A percentile compares a stretch with the other conserved stretches of the same genome.
phyloP scores from a whole-genome alignment of 257 asterid genomes.

The Agastache rugosa region DNA sequence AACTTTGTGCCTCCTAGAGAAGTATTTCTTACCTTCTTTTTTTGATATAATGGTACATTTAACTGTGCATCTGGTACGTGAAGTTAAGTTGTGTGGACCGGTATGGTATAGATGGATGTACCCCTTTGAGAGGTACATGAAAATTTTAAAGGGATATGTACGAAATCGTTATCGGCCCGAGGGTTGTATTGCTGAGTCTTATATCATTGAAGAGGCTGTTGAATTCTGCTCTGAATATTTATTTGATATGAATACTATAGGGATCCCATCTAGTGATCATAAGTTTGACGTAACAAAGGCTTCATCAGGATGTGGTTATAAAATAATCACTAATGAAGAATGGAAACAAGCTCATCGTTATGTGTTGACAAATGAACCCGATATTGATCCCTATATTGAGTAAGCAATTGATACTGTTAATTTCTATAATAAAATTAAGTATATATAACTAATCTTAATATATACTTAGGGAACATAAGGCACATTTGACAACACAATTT shows the following conservation, averaged over 20 bases:
- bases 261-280: background rate
- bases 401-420: too few species aligned
- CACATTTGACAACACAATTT: too few species aligned
- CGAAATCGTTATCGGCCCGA: background rate
- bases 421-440: too few species aligned
- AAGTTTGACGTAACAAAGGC: too few species aligned
- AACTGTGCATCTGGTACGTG: background rate
- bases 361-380: too few species aligned
- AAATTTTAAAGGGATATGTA: background rate
- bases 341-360: too few species aligned
- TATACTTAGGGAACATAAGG: too few species aligned
- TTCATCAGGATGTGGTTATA: too few species aligned
- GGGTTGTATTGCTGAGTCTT: background rate
- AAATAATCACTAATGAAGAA: too few species aligned
- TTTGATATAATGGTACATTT: background rate
- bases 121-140: background rate
- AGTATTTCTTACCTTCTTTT: background rate
- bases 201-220: background rate
- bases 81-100: background rate
- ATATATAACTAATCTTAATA: too few species aligned
- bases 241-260: background rate
- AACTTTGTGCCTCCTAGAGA: background rate
- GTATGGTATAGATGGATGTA: background rate
- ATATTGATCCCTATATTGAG: too few species aligned
- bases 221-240: background rate